Evolutionary conservation across 352 stramenopile genomes (phyloP).

Genomic region (Globisporangium cystogenes): DNA sequence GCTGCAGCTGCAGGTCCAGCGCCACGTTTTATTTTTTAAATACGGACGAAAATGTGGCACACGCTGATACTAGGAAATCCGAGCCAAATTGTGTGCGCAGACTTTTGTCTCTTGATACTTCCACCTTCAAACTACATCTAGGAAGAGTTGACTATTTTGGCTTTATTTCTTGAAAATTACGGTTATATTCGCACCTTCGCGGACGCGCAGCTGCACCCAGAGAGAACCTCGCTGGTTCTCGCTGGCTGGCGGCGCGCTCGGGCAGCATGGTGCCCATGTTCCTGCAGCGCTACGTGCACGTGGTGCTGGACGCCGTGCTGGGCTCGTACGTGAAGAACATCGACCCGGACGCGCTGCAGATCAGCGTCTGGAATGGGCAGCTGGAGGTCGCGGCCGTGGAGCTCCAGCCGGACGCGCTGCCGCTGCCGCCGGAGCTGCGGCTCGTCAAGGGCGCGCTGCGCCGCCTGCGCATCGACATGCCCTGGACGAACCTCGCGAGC

Average conservation of each 20-base stretch:
- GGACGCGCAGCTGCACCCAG: too few species aligned
- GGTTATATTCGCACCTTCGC: too few species aligned
- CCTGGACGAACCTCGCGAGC: conserved; percentile 65
- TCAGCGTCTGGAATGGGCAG: conserved; percentile 84
- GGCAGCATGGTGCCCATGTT: conserved; percentile 32
- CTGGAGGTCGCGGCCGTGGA: conserved; percentile 81
- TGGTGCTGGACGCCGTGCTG: conserved; percentile 78
- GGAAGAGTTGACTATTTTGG: too few species aligned
- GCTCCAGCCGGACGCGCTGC: conserved; percentile 66
- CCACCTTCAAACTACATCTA: too few species aligned
- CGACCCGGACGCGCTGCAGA: conserved; percentile 76
- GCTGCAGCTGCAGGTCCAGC: conserved; percentile 55
- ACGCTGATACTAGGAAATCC: too few species aligned
- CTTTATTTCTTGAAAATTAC: too few species aligned
- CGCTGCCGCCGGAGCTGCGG: conserved; percentile 54
- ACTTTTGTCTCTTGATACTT: too few species aligned
- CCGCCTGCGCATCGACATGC: conserved; percentile 67
- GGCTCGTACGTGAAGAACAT: conserved; percentile 86
- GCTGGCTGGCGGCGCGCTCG: neutral
- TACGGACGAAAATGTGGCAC: too few species aligned
- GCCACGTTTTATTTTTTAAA: too few species aligned
- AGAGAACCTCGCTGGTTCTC: too few species aligned
- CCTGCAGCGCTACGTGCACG: conserved; percentile 81
- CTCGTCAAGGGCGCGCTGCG: conserved; percentile 76
- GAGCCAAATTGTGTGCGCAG: too few species aligned